Base-by-base conservation (phyloP, 2,329 filamentous ascomycete genomes). In the Venturia asperata region DNA sequence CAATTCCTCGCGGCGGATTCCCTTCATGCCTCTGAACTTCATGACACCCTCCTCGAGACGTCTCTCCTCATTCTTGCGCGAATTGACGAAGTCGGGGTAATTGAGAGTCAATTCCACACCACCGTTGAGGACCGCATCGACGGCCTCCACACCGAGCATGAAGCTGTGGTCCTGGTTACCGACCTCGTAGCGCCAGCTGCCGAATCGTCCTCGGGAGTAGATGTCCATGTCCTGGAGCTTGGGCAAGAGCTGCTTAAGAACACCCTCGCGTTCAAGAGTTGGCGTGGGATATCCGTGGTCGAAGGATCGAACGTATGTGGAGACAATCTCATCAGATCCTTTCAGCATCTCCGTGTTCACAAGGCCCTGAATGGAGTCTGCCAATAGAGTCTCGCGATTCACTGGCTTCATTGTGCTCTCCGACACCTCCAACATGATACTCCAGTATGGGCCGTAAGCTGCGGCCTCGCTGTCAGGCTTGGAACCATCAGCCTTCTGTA, bases 201-300 rank as follows among this genome's bases (percentile, higher is more conserved):
- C 94, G 79, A 99, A 99, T 69, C 94, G 92, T 72, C 94, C 94
- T 78, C 94, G 91, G 58, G 92, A 96, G 82, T 88, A 90, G 79
- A 99, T 99, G 75, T 87, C 93, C 82, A 91, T 86, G 68, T 87
- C 89, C 80, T 96, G 88, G 67, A 99, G 88, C 81, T 91, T 92
- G 72, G 94, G 94, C 63, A 99, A 87, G 65, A 99, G 86, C 81
- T 97, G 81, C 79, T 89, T 95, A 70, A 99, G 86, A 60, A 94
- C 92, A 70, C 91, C 92, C 78, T 99, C 94, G 78, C 94, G 90
- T 85, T 97, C 94, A 49, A 99, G 86, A 42, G 89, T 85, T 37
- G 94, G 94, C 19, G 94, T 99, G 68, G 94, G 94, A 83, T 99
- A 99, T 70, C 94, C 94, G 82, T 97, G 94, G 77, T 97, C 90